These are phyloP conservation scores for Coemansia sp. DNA, from an alignment of 192 early-diverging fungal species.

Conservation along the genomic window DNA sequence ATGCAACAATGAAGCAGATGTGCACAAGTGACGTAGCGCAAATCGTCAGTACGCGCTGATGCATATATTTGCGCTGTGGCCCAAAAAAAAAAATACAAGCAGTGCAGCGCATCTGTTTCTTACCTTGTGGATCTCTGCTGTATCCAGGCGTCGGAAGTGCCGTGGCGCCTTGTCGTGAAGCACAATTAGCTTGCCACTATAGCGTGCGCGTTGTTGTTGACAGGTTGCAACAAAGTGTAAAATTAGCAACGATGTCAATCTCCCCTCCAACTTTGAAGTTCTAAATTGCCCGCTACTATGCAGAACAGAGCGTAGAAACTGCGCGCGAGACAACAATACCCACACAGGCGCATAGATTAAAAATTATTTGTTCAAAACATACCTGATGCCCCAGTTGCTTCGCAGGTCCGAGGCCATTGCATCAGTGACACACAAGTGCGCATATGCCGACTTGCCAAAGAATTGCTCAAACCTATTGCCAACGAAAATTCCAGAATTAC, in stretches of 20 bases:
- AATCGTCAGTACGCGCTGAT: not conserved
- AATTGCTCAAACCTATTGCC: conserved; percentile 38
- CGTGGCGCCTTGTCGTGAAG: conserved; percentile 83
- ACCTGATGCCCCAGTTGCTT: conserved; percentile 67
- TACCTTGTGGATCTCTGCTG: conserved; percentile 69
- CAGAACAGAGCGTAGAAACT: conserved; percentile 3
- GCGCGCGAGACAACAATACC: not conserved
- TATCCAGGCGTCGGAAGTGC: conserved; percentile 70
- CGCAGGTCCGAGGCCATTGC: conserved; percentile 75
- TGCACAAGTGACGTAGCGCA: not conserved
- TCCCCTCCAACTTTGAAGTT: not conserved
- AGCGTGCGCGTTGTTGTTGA: not conserved
- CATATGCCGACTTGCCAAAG: conserved; percentile 62
- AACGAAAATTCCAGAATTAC: not conserved
- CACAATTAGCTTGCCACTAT: conserved; percentile 68
- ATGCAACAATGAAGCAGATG: not conserved
- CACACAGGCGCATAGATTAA: conserved; percentile 21
- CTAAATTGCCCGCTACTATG: not conserved
- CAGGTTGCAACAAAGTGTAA: conserved; percentile 17
- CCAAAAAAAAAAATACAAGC: not conserved
- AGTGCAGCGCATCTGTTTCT: conserved; percentile 7
- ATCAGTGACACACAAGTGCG: conserved; percentile 85
- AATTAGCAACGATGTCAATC: not conserved
- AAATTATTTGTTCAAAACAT: conserved; percentile 16
- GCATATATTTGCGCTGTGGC: conserved; percentile 5